Evolutionary conservation across 257 asterid genomes (phyloP).

Genomic region (Solanum chilense): DNA sequence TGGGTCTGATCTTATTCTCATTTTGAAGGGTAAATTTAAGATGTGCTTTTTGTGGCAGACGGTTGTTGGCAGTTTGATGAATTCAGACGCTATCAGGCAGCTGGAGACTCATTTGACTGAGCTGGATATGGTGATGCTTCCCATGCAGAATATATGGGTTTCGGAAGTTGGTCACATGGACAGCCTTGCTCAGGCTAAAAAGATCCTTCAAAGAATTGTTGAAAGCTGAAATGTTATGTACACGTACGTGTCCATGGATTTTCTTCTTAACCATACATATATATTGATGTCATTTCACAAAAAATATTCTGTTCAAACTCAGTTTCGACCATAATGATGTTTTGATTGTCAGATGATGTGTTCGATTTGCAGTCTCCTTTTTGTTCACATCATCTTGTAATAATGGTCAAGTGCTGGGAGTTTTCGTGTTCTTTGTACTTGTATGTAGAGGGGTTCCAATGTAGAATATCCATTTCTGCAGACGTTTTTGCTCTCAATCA

Average conservation of each 20-base stretch:
- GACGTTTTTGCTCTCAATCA: background rate
- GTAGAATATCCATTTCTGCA: background rate
- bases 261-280: background rate
- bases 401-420: background rate
- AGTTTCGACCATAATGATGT: background rate
- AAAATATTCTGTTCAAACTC: background rate
- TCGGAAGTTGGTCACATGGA: slow-evolving; percentile 27
- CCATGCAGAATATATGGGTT: slow-evolving; percentile 51
- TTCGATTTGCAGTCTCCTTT: background rate
- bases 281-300: background rate
- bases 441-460: background rate
- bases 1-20: background rate
- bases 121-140: slow-evolving; percentile 29
- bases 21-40: background rate
- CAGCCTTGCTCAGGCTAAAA: slow-evolving; percentile 53
- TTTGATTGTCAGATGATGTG: background rate
- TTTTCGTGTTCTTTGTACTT: background rate
- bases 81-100: slow-evolving; percentile 11
- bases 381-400: background rate
- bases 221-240: background rate
- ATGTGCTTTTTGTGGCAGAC: slow-evolving; percentile 22
- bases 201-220: slow-evolving; percentile 26
- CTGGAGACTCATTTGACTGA: slow-evolving; percentile 27
- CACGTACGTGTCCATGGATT: background rate
- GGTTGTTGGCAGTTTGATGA: slow-evolving; percentile 43